phyloP scores from a whole-genome alignment of 306 rosid genomes.

The Rubus idaeus region DNA sequence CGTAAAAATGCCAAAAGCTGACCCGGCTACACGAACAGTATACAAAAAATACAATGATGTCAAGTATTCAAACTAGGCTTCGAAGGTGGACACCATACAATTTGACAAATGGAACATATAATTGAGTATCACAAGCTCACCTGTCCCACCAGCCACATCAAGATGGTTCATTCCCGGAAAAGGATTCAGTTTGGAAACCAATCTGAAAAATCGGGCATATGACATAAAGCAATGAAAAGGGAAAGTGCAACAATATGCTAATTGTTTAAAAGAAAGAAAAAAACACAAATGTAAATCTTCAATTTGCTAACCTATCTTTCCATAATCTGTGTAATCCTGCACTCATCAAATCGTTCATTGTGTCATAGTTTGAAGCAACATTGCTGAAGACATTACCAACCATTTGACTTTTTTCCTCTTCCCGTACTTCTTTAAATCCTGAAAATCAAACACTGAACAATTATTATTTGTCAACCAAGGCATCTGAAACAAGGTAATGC shows the following conservation, averaged over 20 bases:
- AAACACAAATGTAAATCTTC: conserved; percentile 3
- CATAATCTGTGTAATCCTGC: conserved; percentile 92
- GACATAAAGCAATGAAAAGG: conserved; percentile 18
- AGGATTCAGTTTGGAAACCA: conserved; percentile 84
- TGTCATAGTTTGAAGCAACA: conserved; percentile 84
- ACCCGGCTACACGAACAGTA: neutral
- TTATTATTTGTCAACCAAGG: conserved; percentile 12
- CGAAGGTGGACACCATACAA: neutral
- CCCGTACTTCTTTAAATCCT: conserved; percentile 88
- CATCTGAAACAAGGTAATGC: neutral
- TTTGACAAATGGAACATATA: conserved; percentile 17
- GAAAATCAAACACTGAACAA: conserved; percentile 13
- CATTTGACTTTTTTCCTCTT: conserved; percentile 82
- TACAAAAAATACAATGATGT: neutral
- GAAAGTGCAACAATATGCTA: conserved; percentile 7
- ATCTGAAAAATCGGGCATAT: conserved; percentile 46
- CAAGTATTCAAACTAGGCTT: neutral
- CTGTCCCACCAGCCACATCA: conserved; percentile 99
- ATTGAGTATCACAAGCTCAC: conserved; percentile 33
- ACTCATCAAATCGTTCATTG: conserved; percentile 95
- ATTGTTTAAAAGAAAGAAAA: neutral
- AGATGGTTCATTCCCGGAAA: conserved; percentile 98
- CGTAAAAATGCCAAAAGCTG: neutral
- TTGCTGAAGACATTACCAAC: conserved; percentile 86
- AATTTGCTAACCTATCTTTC: conserved; percentile 74